A percentile compares a stretch with the other conserved stretches of the same genome.
Conservation (phyloP, 1,284 basidiomycete genomes). For the Laetiporus sulphureus region DNA sequence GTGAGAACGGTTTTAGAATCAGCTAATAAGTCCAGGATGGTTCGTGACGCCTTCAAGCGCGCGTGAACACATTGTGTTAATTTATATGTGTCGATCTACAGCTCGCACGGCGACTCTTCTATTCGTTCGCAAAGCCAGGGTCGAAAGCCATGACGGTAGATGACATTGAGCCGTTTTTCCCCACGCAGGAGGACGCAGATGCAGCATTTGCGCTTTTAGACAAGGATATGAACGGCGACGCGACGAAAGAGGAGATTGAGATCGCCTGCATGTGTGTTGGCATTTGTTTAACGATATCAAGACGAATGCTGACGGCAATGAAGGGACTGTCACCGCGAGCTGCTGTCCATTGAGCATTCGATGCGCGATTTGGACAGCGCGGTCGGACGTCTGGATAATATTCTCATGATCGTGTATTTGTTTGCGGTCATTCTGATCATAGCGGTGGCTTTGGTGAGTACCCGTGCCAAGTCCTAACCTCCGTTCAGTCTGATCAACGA, state of each 20-base stretch:
- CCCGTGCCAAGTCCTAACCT: background rate
- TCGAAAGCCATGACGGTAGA: constrained; percentile 54
- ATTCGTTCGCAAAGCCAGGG: constrained; percentile 73
- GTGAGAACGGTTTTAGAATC: constrained; percentile 76
- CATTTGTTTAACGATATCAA: background rate
- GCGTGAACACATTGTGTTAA: background rate
- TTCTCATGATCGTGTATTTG: constrained; percentile 61
- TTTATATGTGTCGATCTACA: constrained; percentile 16
- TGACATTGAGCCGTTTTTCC: constrained; percentile 75
- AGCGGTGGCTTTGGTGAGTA: constrained; percentile 60
- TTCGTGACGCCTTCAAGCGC: constrained; percentile 24
- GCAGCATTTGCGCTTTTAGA: constrained; percentile 74
- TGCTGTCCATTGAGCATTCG: constrained; percentile 77
- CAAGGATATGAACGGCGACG: constrained; percentile 79
- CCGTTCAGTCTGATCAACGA: background rate
- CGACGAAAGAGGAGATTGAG: constrained; percentile 69
- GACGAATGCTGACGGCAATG: background rate
- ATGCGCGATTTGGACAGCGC: constrained; percentile 92
- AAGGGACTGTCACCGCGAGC: constrained; percentile 80
- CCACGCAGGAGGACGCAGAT: constrained; percentile 58
- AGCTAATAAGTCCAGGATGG: constrained; percentile 78
- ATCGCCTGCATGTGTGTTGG: constrained; percentile 59
- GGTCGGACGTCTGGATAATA: constrained; percentile 74
- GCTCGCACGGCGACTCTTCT: constrained; percentile 82
- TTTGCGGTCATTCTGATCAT: constrained; percentile 70